These are phyloP conservation scores for Pelomyxa schiedti DNA, from an alignment of 78 protist species.

Conservation along the genomic window DNA sequence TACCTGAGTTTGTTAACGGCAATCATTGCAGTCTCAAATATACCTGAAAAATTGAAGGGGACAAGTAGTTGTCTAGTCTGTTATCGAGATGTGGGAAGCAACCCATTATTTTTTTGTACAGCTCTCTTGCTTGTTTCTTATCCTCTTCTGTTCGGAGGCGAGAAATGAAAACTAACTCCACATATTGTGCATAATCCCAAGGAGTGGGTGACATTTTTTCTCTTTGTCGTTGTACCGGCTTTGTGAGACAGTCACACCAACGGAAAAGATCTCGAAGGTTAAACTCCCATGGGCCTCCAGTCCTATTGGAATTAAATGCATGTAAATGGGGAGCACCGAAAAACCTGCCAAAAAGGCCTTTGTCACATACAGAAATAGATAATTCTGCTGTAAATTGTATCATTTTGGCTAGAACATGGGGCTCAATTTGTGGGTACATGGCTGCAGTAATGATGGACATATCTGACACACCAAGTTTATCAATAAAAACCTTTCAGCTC, in stretches of 20 bases:
- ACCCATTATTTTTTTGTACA: conserved; percentile 40
- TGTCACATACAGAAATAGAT: not conserved
- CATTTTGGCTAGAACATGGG: conserved; percentile 16
- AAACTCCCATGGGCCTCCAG: conserved; percentile 98
- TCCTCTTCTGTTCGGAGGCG: conserved; percentile 77
- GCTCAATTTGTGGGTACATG: conserved; percentile 31
- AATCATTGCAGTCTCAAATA: too few relatives aligned
- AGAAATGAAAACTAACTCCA: conserved; percentile 69
- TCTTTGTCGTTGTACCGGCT: not conserved
- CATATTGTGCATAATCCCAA: conserved; percentile 2
- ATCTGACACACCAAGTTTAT: conserved; percentile 54
- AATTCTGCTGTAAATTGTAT: too few relatives aligned
- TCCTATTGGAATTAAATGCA: too few relatives aligned
- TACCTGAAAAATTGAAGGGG: too few relatives aligned
- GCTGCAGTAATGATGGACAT: conserved; percentile 37
- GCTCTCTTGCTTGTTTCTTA: conserved; percentile 14
- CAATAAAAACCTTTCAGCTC: conserved; percentile 54
- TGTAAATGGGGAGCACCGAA: not conserved
- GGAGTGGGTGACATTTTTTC: not conserved
- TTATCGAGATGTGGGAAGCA: too few relatives aligned
- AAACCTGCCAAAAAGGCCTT: not conserved
- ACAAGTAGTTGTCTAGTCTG: too few relatives aligned
- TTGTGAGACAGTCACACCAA: conserved; percentile 76
- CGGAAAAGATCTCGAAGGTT: conserved; percentile 95
- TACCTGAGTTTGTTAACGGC: too few relatives aligned